phyloP scores from a whole-genome alignment of 202 grass and related monocot species.

The Zizania palustris region DNA sequence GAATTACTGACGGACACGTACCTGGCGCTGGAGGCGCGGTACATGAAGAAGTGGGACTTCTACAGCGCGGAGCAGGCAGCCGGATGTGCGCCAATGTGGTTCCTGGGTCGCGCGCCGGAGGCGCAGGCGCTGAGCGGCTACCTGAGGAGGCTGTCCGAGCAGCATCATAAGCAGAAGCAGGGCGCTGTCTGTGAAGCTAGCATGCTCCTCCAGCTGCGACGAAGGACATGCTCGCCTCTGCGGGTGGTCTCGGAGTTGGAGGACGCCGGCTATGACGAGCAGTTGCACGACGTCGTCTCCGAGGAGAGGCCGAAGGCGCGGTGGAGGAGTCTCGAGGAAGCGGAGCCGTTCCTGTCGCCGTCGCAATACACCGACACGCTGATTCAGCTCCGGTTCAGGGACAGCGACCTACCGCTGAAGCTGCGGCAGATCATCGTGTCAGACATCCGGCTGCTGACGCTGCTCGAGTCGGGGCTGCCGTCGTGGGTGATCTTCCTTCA shows the following conservation, averaged over 20 bases:
- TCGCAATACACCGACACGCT: slow-evolving; percentile 63
- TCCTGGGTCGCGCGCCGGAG: slow-evolving; percentile 51
- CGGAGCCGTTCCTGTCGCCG: slow-evolving; percentile 19
- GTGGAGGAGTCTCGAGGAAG: not conserved
- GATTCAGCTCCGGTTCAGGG: slow-evolving; percentile 65
- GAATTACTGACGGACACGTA: slow-evolving; percentile 83
- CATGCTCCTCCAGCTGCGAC: not conserved
- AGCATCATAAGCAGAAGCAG: not conserved
- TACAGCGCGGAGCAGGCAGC: slow-evolving; percentile 76
- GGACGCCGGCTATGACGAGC: slow-evolving; percentile 8
- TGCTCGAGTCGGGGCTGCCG: slow-evolving; percentile 82
- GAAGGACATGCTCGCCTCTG: slow-evolving; percentile 16
- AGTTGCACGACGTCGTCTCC: not conserved
- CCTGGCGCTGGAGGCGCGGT: slow-evolving; percentile 72
- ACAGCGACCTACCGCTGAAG: slow-evolving; percentile 65
- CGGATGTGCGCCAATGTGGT: slow-evolving; percentile 54
- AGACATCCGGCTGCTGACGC: slow-evolving; percentile 67
- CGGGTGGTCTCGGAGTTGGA: not conserved
- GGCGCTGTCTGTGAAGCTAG: too few relatives aligned
- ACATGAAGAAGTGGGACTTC: slow-evolving; percentile 95
- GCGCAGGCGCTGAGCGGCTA: slow-evolving; percentile 46
- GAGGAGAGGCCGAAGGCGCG: not conserved
- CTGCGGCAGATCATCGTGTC: slow-evolving; percentile 69
- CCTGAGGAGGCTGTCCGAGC: slow-evolving; percentile 41
- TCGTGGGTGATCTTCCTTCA: slow-evolving; percentile 86